Conservation (phyloP, 2,329 filamentous ascomycete genomes). For the Pestalotiopsis sp. region DNA sequence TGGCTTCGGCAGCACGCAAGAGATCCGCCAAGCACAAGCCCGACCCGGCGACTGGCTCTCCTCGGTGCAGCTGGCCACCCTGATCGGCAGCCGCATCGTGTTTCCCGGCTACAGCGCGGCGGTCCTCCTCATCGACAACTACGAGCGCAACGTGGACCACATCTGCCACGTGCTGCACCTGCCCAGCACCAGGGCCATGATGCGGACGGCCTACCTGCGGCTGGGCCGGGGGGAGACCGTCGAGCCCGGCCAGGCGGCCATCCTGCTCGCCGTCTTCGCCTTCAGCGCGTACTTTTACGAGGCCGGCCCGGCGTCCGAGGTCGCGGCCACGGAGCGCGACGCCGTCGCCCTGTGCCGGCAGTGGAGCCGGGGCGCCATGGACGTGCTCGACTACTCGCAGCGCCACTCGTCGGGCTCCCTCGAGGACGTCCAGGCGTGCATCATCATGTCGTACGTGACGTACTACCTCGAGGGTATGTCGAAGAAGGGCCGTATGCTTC, state of each 20-base stretch:
- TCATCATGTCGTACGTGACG: constrained; percentile 21
- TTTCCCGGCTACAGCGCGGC: constrained; percentile 23
- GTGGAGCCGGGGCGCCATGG: constrained; percentile 18
- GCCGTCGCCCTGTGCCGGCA: constrained; percentile 18
- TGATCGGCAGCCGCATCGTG: constrained; percentile 13
- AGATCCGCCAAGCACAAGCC: constrained; percentile 17
- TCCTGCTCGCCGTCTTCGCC: constrained; percentile 28
- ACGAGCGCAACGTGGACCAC: constrained; percentile 22
- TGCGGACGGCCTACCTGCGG: constrained; percentile 24
- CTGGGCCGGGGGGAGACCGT: constrained; percentile 22
- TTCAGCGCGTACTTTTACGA: constrained; percentile 27
- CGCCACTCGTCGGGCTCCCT: constrained; percentile 20
- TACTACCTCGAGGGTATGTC: constrained; percentile 24
- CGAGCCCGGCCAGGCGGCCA: constrained; percentile 23
- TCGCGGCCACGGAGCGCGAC: constrained; percentile 20
- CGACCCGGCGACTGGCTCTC: not conserved
- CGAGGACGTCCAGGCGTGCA: constrained; percentile 23
- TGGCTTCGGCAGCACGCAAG: constrained; percentile 16
- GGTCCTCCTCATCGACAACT: constrained; percentile 22
- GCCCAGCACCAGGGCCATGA: constrained; percentile 22
- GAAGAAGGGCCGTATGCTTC: constrained; percentile 19
- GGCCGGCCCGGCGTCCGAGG: constrained; percentile 18
- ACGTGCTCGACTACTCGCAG: constrained; percentile 21
- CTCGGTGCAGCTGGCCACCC: not conserved
- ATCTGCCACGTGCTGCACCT: constrained; percentile 27